Evolutionary conservation across 257 asterid genomes (phyloP).

Genomic region (Solanum paucissectum): DNA sequence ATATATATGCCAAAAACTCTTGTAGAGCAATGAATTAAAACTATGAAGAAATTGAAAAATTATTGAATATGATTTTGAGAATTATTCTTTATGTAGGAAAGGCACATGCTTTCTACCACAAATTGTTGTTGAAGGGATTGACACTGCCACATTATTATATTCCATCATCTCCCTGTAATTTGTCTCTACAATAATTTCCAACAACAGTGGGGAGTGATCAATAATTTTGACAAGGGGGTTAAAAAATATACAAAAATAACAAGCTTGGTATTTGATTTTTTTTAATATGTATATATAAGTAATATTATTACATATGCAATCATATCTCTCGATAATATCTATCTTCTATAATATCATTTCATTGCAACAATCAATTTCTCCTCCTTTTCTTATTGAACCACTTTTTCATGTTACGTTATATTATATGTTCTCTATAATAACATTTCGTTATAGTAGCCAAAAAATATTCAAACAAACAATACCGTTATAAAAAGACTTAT

Average conservation of each 20-base stretch:
- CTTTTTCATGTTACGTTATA: background rate
- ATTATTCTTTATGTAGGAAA: background rate
- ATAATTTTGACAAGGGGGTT: background rate
- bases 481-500: background rate
- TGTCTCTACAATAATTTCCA: slow-evolving; percentile 2
- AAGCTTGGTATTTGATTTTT: background rate
- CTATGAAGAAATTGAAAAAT: background rate
- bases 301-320: background rate
- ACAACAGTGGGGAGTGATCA: background rate
- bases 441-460: background rate
- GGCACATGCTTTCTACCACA: background rate
- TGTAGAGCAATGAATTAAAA: background rate
- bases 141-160: background rate
- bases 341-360: background rate
- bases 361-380: background rate
- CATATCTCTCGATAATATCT: background rate
- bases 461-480: background rate
- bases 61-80: background rate
- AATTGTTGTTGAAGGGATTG: background rate
- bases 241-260: background rate
- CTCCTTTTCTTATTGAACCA: background rate
- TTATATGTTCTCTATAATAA: background rate
- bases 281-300: background rate
- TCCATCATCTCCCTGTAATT: background rate
- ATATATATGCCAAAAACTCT: background rate